Conservation (phyloP, 306 rosid species). For the Prosopis cineraria region DNA sequence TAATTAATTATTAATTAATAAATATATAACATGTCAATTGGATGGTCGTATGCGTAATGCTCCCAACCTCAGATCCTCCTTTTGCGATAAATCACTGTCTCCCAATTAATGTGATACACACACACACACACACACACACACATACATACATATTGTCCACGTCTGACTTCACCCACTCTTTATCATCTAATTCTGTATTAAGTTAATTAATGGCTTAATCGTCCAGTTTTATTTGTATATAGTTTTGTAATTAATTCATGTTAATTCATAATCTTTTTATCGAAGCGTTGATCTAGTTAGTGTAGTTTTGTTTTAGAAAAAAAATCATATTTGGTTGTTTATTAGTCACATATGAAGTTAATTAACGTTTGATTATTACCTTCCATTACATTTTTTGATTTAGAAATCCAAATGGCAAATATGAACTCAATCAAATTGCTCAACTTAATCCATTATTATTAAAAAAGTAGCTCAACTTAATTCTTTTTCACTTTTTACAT, state of each 20-base stretch:
- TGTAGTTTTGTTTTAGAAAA: too few species aligned
- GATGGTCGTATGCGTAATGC: slow-evolving; percentile 34
- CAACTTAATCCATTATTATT: too few species aligned
- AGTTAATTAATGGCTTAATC: not conserved
- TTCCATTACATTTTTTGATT: not conserved
- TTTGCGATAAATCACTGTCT: slow-evolving; percentile 41
- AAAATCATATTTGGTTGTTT: too few species aligned
- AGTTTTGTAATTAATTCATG: too few species aligned
- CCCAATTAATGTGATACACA: slow-evolving; percentile 30
- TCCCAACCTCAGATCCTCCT: slow-evolving; percentile 22
- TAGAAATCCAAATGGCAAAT: not conserved
- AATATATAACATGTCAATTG: slow-evolving; percentile 24
- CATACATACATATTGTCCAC: slow-evolving; percentile 15
- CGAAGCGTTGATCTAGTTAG: too few species aligned
- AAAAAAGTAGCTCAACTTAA: too few species aligned
- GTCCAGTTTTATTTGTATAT: not conserved
- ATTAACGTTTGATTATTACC: not conserved
- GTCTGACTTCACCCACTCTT: not conserved
- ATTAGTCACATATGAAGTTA: not conserved
- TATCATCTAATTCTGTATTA: not conserved
- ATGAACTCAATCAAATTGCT: not conserved
- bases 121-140: too few species aligned
- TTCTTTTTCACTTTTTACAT: too few species aligned
- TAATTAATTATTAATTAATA: too few species aligned
- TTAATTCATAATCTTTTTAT: too few species aligned